These are phyloP conservation scores for Fusarium nygamai DNA, from an alignment of 2,329 filamentous ascomycete species.

Conservation along the genomic window DNA sequence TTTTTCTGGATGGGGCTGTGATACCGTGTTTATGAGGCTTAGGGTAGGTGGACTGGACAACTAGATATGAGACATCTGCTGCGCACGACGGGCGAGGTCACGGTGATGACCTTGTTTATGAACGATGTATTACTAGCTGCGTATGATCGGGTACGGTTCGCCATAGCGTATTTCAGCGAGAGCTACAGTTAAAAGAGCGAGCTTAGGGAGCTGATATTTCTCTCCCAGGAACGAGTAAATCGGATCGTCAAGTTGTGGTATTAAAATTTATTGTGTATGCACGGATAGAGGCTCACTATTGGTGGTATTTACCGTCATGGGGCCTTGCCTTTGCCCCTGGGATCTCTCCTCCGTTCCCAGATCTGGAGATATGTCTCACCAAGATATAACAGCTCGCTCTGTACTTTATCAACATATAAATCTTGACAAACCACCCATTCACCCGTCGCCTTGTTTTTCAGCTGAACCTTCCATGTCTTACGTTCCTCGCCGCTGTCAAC, in stretches of 20 bases:
- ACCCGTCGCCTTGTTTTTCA: slow-evolving; percentile 81
- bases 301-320: slow-evolving; percentile 20
- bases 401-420: slow-evolving; percentile 88
- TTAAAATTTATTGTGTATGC: slow-evolving; percentile 21
- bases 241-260: slow-evolving; percentile 14
- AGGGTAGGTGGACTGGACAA: slow-evolving; percentile 9
- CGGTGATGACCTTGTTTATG: slow-evolving; percentile 5
- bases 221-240: slow-evolving; percentile 2
- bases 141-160: slow-evolving; percentile 18
- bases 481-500: slow-evolving; percentile 87
- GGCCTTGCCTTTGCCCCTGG: slow-evolving; percentile 50
- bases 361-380: slow-evolving; percentile 96
- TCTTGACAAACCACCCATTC: slow-evolving; percentile 97
- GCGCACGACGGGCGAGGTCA: slow-evolving; percentile 2
- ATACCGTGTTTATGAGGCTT: slow-evolving; percentile 35
- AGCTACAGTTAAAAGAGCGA: slow-evolving; percentile 34
- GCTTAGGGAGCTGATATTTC: slow-evolving; percentile 25
- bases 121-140: slow-evolving; percentile 37
- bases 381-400: slow-evolving; percentile 88
- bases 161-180: slow-evolving; percentile 32
- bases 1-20: slow-evolving; percentile 23
- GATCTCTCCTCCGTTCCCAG: slow-evolving; percentile 83
- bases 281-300: background rate
- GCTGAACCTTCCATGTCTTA: slow-evolving; percentile 94
- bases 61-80: slow-evolving; percentile 13